These are phyloP conservation scores for Geosiphon pyriformis DNA, from an alignment of 192 early-diverging fungal species.

Conservation along the genomic window DNA sequence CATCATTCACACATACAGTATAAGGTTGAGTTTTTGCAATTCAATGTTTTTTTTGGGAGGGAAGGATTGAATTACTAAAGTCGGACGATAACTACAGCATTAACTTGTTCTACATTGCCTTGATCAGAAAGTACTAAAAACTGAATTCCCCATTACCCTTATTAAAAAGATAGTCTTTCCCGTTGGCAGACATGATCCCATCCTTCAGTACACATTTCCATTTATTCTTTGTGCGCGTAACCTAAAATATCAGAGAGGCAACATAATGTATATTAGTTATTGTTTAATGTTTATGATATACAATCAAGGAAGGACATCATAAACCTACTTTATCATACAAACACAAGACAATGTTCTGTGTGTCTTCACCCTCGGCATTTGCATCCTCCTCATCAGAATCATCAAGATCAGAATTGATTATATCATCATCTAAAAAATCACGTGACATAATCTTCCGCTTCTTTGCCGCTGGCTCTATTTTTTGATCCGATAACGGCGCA, in stretches of 20 bases:
- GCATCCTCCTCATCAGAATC: constrained; percentile 59
- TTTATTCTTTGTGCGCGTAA: constrained; percentile 94
- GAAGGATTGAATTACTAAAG: too few relatives aligned
- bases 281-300: too few relatives aligned
- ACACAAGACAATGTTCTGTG: constrained; percentile 70
- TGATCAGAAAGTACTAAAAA: constrained; percentile 58
- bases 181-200: constrained; percentile 93
- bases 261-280: constrained; percentile 10
- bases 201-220: constrained; percentile 98
- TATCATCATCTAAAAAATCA: constrained; percentile 46
- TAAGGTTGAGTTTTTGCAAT: too few relatives aligned
- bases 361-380: constrained; percentile 54
- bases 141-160: constrained; percentile 96
- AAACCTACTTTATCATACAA: constrained; percentile 62
- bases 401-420: constrained; percentile 70
- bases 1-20: too few relatives aligned
- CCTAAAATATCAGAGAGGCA: constrained; percentile 38
- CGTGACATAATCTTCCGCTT: neutral
- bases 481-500: neutral
- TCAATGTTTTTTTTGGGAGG: too few relatives aligned
- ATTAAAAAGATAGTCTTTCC: constrained; percentile 92
- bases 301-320: neutral
- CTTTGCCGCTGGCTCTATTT: neutral
- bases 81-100: too few relatives aligned
- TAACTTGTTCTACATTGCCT: too few relatives aligned